Percentiles rank a stretch among this genome's conserved stretches.
These are phyloP conservation scores for Saccharum spontaneum DNA, from an alignment of 176 grass and related monocot genomes.

Conservation along the genomic window DNA sequence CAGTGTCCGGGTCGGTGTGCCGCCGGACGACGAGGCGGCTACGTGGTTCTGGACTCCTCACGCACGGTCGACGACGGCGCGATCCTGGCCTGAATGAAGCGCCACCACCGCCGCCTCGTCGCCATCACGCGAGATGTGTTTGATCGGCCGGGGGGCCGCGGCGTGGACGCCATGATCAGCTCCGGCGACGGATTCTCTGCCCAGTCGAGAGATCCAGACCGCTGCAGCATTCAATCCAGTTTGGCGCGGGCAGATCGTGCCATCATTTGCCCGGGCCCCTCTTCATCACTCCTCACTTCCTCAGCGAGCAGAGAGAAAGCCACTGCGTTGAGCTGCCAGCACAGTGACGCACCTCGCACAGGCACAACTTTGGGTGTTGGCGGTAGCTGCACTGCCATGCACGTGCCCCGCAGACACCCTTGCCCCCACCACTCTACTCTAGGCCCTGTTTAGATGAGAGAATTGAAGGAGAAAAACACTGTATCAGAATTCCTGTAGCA, in stretches of 20 bases:
- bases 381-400: not conserved
- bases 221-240: conserved; percentile 18
- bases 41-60: not conserved
- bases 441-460: too few relatives aligned
- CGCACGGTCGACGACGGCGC: too few relatives aligned
- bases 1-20: not conserved
- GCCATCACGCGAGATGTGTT: not conserved
- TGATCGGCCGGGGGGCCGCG: not conserved
- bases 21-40: too few relatives aligned
- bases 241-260: conserved; percentile 26
- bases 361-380: not conserved
- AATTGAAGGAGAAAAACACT: too few relatives aligned
- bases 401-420: not conserved
- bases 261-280: not conserved
- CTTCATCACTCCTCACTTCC: not conserved
- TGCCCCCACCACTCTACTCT: not conserved
- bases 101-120: not conserved
- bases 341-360: not conserved
- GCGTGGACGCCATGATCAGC: not conserved
- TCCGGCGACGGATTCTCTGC: not conserved
- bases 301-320: not conserved
- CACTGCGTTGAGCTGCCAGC: not conserved
- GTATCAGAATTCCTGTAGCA: too few relatives aligned
- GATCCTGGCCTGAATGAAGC: not conserved
- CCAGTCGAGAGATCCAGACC: conserved; percentile 12